Percentiles rank a stretch among this genome's conserved stretches.
Conservation (phyloP, 2,329 filamentous ascomycete species). For the Trichoderma sp. region DNA sequence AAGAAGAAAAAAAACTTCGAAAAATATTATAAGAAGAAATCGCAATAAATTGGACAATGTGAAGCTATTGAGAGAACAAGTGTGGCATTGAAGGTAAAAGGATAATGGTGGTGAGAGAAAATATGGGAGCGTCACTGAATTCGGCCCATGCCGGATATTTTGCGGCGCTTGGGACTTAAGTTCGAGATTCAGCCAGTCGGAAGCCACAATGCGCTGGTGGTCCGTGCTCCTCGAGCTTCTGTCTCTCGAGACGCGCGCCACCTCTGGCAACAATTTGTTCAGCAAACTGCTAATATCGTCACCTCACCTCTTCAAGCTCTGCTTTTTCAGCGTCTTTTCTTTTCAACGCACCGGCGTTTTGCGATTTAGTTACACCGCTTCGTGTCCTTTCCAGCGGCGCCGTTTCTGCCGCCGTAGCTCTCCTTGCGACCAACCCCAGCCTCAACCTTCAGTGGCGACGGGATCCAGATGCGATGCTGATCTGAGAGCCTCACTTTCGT, state of each 20-base stretch:
- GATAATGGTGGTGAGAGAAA: neutral
- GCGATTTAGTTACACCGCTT: neutral
- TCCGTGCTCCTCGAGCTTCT: constrained; percentile 23
- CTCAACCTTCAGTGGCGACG: neutral
- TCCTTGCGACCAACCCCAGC: neutral
- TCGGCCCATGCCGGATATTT: neutral
- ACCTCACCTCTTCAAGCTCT: neutral
- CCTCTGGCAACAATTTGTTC: neutral
- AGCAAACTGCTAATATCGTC: neutral
- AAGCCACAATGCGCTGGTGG: constrained; percentile 5
- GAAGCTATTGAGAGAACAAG: neutral
- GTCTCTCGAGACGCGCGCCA: constrained; percentile 22
- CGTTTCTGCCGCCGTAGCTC: neutral
- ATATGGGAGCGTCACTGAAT: neutral
- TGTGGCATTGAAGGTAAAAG: neutral
- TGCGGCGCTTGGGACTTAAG: neutral
- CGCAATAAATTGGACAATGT: neutral
- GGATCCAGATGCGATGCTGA: constrained; percentile 18
- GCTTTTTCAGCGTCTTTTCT: neutral
- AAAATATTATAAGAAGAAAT: neutral
- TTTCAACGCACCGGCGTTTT: neutral
- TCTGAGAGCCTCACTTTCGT: constrained; percentile 17
- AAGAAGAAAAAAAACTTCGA: neutral
- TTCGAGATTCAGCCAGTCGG: neutral
- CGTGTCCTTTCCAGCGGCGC: neutral